These are phyloP conservation scores for Gracilaria domingensis DNA, from an alignment of 23 red algal species.

Conservation along the genomic window DNA sequence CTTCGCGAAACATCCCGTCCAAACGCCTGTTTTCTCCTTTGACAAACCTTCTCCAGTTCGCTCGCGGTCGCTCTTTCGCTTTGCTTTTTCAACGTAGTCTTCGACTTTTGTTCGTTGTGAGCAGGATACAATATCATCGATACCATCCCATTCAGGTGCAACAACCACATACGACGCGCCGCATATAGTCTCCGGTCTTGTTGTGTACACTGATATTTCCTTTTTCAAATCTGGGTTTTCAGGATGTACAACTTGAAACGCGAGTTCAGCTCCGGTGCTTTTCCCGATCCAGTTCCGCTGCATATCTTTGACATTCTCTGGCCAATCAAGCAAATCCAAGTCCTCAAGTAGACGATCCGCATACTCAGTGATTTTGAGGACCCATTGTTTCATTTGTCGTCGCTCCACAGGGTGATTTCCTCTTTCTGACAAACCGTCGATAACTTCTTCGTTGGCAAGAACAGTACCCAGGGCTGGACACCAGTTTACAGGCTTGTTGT, in stretches of 20 bases:
- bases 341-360: constrained; percentile 94
- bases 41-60: constrained; percentile 76
- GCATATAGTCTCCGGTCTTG: constrained; percentile 93
- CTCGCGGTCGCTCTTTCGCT: constrained; percentile 80
- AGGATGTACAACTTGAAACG: constrained; percentile 47
- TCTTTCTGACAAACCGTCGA: constrained; percentile 93
- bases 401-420: constrained; percentile 91
- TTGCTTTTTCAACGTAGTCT: constrained; percentile 73
- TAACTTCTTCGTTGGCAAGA: constrained; percentile 99
- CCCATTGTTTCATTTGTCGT: constrained; percentile 98
- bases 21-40: constrained; percentile 86
- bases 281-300: constrained; percentile 99
- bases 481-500: constrained; percentile 97
- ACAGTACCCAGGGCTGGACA: constrained; percentile 98
- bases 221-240: constrained; percentile 28
- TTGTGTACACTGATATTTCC: constrained; percentile 82
- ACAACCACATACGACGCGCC: constrained; percentile 91
- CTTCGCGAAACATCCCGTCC: constrained; percentile 81
- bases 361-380: constrained; percentile 94
- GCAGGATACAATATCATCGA: constrained; percentile 66
- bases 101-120: constrained; percentile 61
- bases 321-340: constrained; percentile 95
- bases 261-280: constrained; percentile 82
- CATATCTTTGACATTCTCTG: constrained; percentile 98
- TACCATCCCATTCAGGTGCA: constrained; percentile 86